phyloP scores from a whole-genome alignment of 2,329 filamentous ascomycete genomes.

The Colletotrichum cuscutae region DNA sequence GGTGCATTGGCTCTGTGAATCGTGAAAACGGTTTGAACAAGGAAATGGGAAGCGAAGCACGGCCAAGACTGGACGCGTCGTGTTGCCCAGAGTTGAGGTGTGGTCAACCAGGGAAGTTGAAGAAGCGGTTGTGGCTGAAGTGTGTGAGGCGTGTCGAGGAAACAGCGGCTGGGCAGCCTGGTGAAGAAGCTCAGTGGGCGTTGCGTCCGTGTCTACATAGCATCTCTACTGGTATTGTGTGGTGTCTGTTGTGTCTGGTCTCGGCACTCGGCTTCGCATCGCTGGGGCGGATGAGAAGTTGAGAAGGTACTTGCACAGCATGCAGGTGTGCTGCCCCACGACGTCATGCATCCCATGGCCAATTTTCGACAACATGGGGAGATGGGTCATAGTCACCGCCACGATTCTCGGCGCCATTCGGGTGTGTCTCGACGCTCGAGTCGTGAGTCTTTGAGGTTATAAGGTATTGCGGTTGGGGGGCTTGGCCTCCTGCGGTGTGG shows the following conservation, averaged over 20 bases:
- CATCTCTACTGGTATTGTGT: not conserved
- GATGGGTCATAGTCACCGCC: constrained; percentile 11
- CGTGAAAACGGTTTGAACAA: not conserved
- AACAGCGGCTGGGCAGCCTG: not conserved
- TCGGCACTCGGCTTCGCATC: constrained; percentile 23
- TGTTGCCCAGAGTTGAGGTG: not conserved
- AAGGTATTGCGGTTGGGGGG: not conserved
- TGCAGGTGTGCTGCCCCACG: not conserved
- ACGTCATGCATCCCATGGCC: constrained; percentile 32
- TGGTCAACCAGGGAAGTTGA: not conserved
- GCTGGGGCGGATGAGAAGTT: not conserved
- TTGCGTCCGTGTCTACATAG: not conserved
- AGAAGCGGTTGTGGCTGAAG: constrained; percentile 9
- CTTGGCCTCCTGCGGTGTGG: constrained; percentile 7
- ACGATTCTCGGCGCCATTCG: constrained; percentile 9
- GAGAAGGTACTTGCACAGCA: too few species aligned
- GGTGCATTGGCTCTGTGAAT: too few species aligned
- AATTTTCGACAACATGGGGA: not conserved
- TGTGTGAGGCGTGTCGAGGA: constrained; percentile 12
- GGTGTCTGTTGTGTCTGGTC: constrained; percentile 20
- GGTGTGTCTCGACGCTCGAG: not conserved
- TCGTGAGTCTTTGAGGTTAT: not conserved
- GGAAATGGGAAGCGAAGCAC: not conserved
- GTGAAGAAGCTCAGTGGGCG: constrained; percentile 12
- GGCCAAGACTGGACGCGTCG: constrained; percentile 1